A percentile compares a stretch with the other conserved stretches of the same genome.
Evolutionary conservation across 441 rosid genomes (phyloP).

Genomic region (Populus hybrid): DNA sequence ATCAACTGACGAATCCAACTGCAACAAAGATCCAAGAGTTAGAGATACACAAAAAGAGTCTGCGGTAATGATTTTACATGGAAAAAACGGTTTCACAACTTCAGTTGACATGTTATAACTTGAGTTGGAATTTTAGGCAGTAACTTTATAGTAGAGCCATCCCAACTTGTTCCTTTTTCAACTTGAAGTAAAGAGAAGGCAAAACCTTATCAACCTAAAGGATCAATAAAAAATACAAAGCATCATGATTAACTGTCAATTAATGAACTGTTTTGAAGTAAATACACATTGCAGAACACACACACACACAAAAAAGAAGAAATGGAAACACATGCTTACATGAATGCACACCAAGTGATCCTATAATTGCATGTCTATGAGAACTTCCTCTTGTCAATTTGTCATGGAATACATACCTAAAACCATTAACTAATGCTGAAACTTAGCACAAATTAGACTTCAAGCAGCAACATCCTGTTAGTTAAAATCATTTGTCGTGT

Average conservation of each 20-base stretch:
- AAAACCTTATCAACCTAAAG: no score
- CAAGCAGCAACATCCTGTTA: neutral
- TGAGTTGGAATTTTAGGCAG: neutral
- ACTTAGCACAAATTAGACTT: no score
- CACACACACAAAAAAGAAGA: no score
- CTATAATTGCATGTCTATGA: neutral
- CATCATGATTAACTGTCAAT: no score
- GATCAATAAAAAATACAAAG: no score
- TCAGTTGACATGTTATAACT: no score
- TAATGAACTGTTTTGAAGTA: no score
- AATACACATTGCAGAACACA: no score
- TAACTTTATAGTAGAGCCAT: neutral
- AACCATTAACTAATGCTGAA: no score
- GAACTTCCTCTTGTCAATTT: neutral
- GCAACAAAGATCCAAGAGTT: constrained; percentile 32
- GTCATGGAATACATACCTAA: neutral
- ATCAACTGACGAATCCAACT: constrained; percentile 71
- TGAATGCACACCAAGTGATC: neutral
- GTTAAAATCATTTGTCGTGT: neutral
- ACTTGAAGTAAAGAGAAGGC: no score
- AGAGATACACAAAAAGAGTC: constrained; percentile 17
- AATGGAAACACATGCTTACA: no score
- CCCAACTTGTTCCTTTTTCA: neutral
- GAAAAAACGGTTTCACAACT: no score
- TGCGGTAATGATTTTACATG: neutral